Evolutionary conservation across 2,329 filamentous ascomycete species (phyloP).

Genomic region (Scedosporium apiospermum): DNA sequence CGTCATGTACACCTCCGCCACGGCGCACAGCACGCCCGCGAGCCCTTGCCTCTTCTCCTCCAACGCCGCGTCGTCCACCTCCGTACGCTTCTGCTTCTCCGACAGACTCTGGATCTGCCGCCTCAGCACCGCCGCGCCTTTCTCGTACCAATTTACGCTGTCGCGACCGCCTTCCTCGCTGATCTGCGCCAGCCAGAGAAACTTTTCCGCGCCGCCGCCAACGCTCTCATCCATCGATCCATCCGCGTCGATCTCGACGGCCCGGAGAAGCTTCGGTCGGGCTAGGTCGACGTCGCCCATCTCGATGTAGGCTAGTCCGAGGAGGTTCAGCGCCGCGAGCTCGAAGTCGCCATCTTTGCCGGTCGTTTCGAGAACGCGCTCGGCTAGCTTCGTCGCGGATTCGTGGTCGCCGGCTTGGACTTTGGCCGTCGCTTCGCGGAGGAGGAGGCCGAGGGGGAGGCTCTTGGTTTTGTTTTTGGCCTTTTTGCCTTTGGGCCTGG

Average conservation of each 20-base stretch:
- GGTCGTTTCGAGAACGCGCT: constrained; percentile 31
- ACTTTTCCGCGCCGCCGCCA: constrained; percentile 86
- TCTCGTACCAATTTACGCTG: constrained; percentile 58
- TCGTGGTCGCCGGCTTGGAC: constrained; percentile 32
- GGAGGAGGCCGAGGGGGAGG: constrained; percentile 16
- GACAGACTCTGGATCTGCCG: constrained; percentile 58
- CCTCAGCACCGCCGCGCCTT: constrained; percentile 63
- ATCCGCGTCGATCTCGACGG: constrained; percentile 67
- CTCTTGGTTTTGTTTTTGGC: constrained; percentile 20
- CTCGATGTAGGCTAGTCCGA: constrained; percentile 76
- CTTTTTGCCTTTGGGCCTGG: constrained; percentile 27
- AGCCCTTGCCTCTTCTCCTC: constrained; percentile 71
- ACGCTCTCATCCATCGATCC: constrained; percentile 59
- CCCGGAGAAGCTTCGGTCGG: constrained; percentile 59
- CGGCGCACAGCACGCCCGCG: constrained; percentile 84
- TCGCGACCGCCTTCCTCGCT: constrained; percentile 60
- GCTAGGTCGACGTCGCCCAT: constrained; percentile 72
- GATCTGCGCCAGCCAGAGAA: constrained; percentile 87
- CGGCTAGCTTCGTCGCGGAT: constrained; percentile 28
- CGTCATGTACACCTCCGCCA: constrained; percentile 98
- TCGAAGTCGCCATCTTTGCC: constrained; percentile 38
- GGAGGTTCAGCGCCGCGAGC: constrained; percentile 60
- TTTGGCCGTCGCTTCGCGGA: constrained; percentile 31
- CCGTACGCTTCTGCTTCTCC: constrained; percentile 23
- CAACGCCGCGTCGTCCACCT: constrained; percentile 28